These are phyloP conservation scores for Irpex rosettiformis DNA, from an alignment of 1,284 basidiomycete genomes.

Conservation along the genomic window DNA sequence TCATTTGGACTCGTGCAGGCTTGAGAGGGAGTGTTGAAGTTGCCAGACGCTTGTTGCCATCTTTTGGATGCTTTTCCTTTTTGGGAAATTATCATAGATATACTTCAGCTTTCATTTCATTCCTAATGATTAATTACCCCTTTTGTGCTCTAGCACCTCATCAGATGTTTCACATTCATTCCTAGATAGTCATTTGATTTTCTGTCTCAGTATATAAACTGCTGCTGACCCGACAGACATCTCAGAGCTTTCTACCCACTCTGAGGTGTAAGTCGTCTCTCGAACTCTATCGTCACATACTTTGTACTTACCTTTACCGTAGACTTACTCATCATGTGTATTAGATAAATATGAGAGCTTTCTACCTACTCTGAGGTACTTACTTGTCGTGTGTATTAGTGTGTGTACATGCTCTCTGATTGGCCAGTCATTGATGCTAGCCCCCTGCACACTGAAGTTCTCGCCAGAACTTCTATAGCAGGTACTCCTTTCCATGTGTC, in stretches of 20 bases:
- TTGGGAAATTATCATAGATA: neutral
- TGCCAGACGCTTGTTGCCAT: neutral
- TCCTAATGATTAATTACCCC: no score
- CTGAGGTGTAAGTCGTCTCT: neutral
- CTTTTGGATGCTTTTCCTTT: neutral
- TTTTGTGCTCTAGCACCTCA: no score
- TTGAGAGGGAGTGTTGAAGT: no score
- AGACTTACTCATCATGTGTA: neutral
- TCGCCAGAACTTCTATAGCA: no score
- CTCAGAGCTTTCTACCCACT: neutral
- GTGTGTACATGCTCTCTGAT: neutral
- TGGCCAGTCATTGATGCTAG: neutral
- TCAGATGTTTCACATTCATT: no score
- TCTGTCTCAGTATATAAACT: no score
- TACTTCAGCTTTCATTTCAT: neutral
- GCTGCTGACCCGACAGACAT: no score
- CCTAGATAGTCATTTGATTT: no score
- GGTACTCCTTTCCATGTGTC: no score
- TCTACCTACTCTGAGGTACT: neutral
- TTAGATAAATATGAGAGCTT: neutral
- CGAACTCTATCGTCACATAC: no score
- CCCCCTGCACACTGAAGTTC: neutral
- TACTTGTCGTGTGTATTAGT: neutral
- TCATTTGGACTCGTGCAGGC: no score
- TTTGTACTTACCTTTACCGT: no score